Base-by-base conservation (phyloP, 129 eudicot species). In the Scalesia atractyloides region DNA sequence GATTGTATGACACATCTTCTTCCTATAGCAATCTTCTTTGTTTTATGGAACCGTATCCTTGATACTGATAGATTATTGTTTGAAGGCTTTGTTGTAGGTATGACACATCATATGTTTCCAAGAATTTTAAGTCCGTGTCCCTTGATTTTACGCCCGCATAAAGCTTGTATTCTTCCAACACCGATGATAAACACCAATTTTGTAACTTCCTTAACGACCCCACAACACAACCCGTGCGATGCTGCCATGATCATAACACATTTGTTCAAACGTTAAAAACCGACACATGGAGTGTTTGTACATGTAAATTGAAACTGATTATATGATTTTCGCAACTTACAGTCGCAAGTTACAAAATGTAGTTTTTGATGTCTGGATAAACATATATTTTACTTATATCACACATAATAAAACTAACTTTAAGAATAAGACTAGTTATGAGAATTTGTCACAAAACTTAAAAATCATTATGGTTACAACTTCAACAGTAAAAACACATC, bases 181-280 rank as follows among this genome's bases (percentile, higher is more conserved):
- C 85, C 3, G 90, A 88, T 3, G 86, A 66, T 43, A 80, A 41
- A 57, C 94, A 80, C 94, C 90, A 88, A 56, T 80, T 88, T 72
- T 88, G 94, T 41, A 84, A 56, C 74, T 84, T 88, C 46, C 89
- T 76, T 60, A 87, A 64, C 52, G 89, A 82, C 17, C 93, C 93
- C 5, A 87, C 93, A 10, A 88, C 70, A 64, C 87, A 82, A 41
- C 94, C 94, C 34, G 94, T 85, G n/a, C 94, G 87, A 69, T 87
- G 94, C 90, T 85, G 90, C 75, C 66, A 73, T 64, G 34, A 30
- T 30, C 49, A 69, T 48, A 41, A 66, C 50, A 10, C 61, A 47
- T 48, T 4, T 9, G 22, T 16, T 30, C 17, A 58, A 63, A 15
- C 11, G 53, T 69, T 43, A 48, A 43, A 64, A 65, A 53, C 13